These are phyloP conservation scores for Calonectria multiphialidica DNA, from an alignment of 2,329 filamentous ascomycete genomes.

Conservation along the genomic window DNA sequence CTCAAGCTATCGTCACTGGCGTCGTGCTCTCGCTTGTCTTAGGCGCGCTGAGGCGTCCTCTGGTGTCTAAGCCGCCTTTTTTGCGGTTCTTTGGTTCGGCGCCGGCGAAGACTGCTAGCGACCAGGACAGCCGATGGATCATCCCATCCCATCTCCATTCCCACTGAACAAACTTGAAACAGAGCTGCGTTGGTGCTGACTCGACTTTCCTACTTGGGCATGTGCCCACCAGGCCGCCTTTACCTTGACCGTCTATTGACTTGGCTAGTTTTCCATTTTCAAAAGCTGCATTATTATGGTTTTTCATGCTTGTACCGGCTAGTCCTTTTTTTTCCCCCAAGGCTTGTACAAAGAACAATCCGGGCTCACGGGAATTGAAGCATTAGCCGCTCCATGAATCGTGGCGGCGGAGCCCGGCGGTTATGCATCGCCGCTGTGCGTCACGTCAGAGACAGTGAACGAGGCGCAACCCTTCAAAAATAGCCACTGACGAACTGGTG, in stretches of 20 bases:
- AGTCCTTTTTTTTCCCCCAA: background rate
- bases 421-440: background rate
- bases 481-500: slow-evolving; percentile 12
- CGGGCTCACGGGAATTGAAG: background rate
- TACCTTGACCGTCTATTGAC: background rate
- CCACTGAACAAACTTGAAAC: slow-evolving; percentile 31
- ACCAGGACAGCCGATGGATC: background rate
- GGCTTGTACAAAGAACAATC: background rate
- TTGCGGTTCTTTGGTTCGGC: background rate
- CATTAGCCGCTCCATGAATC: slow-evolving; percentile 11
- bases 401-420: slow-evolving; percentile 7
- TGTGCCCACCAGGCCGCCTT: slow-evolving; percentile 4
- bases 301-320: background rate
- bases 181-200: background rate
- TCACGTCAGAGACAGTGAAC: background rate
- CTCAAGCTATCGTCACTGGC: background rate
- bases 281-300: background rate
- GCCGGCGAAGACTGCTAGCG: background rate
- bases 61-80: background rate
- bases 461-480: background rate
- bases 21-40: background rate
- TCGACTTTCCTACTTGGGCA: slow-evolving; percentile 2
- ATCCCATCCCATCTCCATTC: slow-evolving; percentile 14
- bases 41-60: background rate
- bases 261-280: background rate